A percentile compares a stretch with the other conserved stretches of the same genome.
Evolutionary conservation across 1,284 basidiomycete species (phyloP).

Genomic region (Cutaneotrichosporon sp.): DNA sequence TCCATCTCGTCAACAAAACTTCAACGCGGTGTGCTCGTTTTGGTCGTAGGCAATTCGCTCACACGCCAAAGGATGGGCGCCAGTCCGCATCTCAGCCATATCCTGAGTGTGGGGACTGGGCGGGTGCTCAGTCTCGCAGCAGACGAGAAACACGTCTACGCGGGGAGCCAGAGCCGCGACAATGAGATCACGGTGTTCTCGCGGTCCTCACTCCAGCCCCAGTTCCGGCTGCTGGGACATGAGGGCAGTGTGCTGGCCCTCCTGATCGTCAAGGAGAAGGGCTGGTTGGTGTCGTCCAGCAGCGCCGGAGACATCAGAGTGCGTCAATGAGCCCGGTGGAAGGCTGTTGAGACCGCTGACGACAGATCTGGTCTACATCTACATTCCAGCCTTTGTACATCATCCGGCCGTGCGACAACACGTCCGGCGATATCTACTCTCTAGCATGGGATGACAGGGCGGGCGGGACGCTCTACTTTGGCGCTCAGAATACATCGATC

Average conservation of each 20-base stretch:
- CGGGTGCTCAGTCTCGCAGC: conserved; percentile 68
- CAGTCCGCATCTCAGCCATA: conserved; percentile 44
- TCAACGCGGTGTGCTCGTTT: no score
- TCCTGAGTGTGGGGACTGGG: conserved; percentile 42
- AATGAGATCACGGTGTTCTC: conserved; percentile 72
- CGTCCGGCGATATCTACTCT: conserved; percentile 85
- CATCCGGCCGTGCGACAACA: conserved; percentile 76
- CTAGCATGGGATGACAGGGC: conserved; percentile 67
- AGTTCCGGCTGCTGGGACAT: conserved; percentile 74
- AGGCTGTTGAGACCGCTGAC: no score
- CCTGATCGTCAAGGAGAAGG: conserved; percentile 66
- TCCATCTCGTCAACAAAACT: no score
- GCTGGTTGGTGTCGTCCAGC: conserved; percentile 77
- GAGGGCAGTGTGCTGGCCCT: conserved; percentile 78
- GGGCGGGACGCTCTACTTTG: conserved; percentile 72
- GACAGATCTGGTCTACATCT: conserved; percentile 75
- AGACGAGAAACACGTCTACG: conserved; percentile 68
- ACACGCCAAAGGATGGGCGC: conserved; percentile 43
- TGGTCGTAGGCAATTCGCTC: conserved; percentile 36
- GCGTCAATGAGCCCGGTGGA: no score
- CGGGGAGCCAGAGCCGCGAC: conserved; percentile 72
- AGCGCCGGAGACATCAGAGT: conserved; percentile 72
- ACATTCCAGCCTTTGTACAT: conserved; percentile 68
- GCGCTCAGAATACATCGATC: conserved; percentile 79
- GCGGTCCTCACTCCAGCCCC: conserved; percentile 62